A percentile compares a stretch with the other conserved stretches of the same genome.
phyloP scores from a whole-genome alignment of 2,329 filamentous ascomycete genomes.

The Neofusicoccum umdonicola region DNA sequence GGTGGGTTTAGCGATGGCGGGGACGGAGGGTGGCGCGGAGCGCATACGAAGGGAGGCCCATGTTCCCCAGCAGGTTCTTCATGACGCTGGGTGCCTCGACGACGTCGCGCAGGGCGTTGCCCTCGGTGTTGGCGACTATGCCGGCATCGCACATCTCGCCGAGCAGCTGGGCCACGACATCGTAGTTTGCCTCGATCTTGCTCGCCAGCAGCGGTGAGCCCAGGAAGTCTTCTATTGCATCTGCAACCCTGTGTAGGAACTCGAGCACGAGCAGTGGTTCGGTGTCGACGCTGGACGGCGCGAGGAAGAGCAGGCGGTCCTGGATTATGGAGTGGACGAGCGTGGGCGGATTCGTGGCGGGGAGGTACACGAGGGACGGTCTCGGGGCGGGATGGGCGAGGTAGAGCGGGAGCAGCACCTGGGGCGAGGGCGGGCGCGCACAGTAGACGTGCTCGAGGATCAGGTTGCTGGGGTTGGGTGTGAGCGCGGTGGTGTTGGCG shows the following conservation, averaged over 20 bases:
- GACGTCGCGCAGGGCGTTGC: constrained; percentile 85
- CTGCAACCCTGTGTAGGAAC: constrained; percentile 89
- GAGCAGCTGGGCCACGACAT: constrained; percentile 88
- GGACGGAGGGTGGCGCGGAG: background rate
- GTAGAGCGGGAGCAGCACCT: constrained; percentile 79
- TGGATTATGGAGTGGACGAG: constrained; percentile 87
- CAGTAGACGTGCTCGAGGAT: constrained; percentile 89
- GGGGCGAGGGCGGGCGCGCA: constrained; percentile 73
- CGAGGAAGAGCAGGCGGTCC: constrained; percentile 80
- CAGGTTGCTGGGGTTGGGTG: constrained; percentile 61
- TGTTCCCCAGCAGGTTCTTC: constrained; percentile 82
- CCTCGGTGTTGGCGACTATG: constrained; percentile 83
- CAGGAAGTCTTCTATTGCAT: constrained; percentile 91
- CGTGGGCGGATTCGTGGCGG: constrained; percentile 78
- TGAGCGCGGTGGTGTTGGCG: background rate
- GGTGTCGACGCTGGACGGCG: constrained; percentile 79
- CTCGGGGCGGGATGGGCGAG: constrained; percentile 77
- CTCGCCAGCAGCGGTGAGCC: constrained; percentile 79
- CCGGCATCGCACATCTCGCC: constrained; percentile 97
- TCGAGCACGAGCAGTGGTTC: constrained; percentile 89
- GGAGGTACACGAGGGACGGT: constrained; percentile 81
- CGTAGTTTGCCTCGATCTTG: constrained; percentile 87
- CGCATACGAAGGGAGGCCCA: constrained; percentile 72
- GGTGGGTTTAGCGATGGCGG: background rate
- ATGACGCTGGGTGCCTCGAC: constrained; percentile 90